Percentiles rank a stretch among this genome's conserved stretches.
These are phyloP conservation scores for Leccinum rimulosum DNA, from an alignment of 768 basidiomycete species.

Conservation along the genomic window DNA sequence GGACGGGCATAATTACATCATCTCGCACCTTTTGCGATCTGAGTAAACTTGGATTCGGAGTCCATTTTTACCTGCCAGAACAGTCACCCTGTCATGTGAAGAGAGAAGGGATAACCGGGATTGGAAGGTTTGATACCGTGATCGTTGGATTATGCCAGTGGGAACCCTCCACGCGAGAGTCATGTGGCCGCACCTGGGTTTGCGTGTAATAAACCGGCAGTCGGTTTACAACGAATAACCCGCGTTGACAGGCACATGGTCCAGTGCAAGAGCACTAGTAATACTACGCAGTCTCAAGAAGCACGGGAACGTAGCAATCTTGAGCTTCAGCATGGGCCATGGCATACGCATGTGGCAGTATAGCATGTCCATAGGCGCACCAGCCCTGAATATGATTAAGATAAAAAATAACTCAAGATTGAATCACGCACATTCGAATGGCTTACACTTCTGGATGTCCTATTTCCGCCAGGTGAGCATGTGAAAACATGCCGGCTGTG, in stretches of 20 bases:
- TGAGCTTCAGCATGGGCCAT: not conserved
- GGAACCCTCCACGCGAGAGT: slow-evolving; percentile 15
- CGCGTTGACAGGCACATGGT: not conserved
- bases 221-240: not conserved
- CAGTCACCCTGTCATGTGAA: slow-evolving; percentile 7
- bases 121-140: slow-evolving; percentile 18
- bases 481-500: not conserved
- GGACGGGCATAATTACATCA: slow-evolving; percentile 21
- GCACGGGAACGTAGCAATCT: not conserved
- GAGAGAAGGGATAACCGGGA: slow-evolving; percentile 10
- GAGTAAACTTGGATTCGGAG: slow-evolving; percentile 3
- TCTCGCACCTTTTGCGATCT: not conserved
- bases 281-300: not conserved
- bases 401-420: not conserved
- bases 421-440: not conserved
- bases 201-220: not conserved
- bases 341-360: not conserved
- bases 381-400: not conserved
- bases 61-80: slow-evolving; percentile 3
- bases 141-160: slow-evolving; percentile 9
- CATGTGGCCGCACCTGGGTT: slow-evolving; percentile 9
- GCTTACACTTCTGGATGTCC: slow-evolving; percentile 3
- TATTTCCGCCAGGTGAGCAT: slow-evolving; percentile 10
- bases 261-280: not conserved
- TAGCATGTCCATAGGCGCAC: not conserved